Conservation (phyloP, 768 basidiomycete genomes). For the Pholiota molesta region DNA sequence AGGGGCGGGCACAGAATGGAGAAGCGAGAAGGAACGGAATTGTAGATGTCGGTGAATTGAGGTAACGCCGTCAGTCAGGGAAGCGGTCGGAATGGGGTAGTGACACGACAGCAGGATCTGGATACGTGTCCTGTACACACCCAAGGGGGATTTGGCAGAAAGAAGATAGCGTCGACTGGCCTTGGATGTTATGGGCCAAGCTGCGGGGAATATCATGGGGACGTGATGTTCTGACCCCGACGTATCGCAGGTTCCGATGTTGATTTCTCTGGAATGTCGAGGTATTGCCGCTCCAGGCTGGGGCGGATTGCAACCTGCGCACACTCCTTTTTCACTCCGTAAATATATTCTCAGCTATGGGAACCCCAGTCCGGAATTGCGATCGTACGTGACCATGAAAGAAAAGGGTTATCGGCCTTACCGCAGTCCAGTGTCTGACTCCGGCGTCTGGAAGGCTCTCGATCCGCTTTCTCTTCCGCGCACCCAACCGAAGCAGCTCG, state of each 20-base stretch:
- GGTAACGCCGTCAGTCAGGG: slow-evolving; percentile 23
- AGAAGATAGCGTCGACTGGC: slow-evolving; percentile 1
- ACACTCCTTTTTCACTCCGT: not conserved
- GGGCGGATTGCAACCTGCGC: not conserved
- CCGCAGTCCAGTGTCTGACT: slow-evolving; percentile 1
- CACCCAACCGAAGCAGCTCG: not conserved
- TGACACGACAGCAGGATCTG: slow-evolving; percentile 25
- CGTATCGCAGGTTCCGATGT: slow-evolving; percentile 10
- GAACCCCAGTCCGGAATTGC: slow-evolving; percentile 13
- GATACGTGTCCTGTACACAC: slow-evolving; percentile 21
- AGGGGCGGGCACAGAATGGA: not conserved
- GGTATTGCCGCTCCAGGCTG: not conserved
- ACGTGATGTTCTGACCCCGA: slow-evolving; percentile 12
- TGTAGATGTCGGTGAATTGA: slow-evolving; percentile 15
- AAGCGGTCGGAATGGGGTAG: slow-evolving; percentile 10
- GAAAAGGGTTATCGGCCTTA: slow-evolving; percentile 1
- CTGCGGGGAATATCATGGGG: slow-evolving; percentile 13
- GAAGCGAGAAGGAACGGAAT: slow-evolving; percentile 8
- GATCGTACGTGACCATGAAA: slow-evolving; percentile 15
- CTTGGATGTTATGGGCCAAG: slow-evolving; percentile 5
- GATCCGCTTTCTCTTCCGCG: not conserved
- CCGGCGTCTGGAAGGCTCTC: slow-evolving; percentile 18
- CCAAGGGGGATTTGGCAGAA: not conserved
- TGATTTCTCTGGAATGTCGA: not conserved
- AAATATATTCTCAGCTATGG: slow-evolving; percentile 14